Percentiles rank a stretch among this genome's conserved stretches.
phyloP scores from a whole-genome alignment of 1,139 yeast species.

The Pichia cactophila region DNA sequence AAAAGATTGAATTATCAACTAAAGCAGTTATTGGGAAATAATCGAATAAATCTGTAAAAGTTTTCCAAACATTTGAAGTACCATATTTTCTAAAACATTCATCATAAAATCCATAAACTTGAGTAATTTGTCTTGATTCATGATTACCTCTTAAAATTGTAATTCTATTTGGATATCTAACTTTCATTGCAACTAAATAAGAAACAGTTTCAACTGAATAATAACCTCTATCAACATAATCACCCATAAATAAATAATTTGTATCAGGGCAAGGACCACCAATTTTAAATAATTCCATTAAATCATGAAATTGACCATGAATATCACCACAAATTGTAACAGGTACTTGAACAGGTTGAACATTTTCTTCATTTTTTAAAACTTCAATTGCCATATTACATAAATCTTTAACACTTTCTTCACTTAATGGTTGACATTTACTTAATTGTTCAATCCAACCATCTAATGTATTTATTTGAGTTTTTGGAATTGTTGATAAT shows the following conservation, averaged over 20 bases:
- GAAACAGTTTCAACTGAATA: slow-evolving; percentile 88
- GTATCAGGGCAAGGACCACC: slow-evolving; percentile 89
- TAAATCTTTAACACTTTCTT: slow-evolving; percentile 70
- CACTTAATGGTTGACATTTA: slow-evolving; percentile 76
- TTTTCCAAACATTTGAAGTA: slow-evolving; percentile 87
- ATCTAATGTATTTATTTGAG: slow-evolving; percentile 62
- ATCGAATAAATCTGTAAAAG: slow-evolving; percentile 70
- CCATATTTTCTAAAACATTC: slow-evolving; percentile 96
- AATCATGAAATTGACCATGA: slow-evolving; percentile 94
- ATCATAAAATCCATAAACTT: slow-evolving; percentile 96
- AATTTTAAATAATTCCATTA: slow-evolving; percentile 77
- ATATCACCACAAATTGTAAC: slow-evolving; percentile 99
- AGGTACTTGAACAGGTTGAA: slow-evolving; percentile 91
- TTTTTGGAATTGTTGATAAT: slow-evolving; percentile 30
- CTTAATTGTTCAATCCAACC: slow-evolving; percentile 78
- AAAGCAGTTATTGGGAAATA: slow-evolving; percentile 91
- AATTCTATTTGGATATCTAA: slow-evolving; percentile 87
- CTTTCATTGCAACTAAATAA: slow-evolving; percentile 71
- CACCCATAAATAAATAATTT: slow-evolving; percentile 77
- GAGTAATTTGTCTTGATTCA: slow-evolving; percentile 94
- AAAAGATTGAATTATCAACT: slow-evolving; percentile 64
- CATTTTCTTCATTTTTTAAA: slow-evolving; percentile 84
- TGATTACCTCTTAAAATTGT: slow-evolving; percentile 95
- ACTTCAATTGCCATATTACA: slow-evolving; percentile 92
- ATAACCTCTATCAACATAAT: slow-evolving; percentile 95